Evolutionary conservation across 352 stramenopile species (phyloP), one percentile per base, ranked within the genome.

Genomic region (Phytophthora kernoviae): DNA sequence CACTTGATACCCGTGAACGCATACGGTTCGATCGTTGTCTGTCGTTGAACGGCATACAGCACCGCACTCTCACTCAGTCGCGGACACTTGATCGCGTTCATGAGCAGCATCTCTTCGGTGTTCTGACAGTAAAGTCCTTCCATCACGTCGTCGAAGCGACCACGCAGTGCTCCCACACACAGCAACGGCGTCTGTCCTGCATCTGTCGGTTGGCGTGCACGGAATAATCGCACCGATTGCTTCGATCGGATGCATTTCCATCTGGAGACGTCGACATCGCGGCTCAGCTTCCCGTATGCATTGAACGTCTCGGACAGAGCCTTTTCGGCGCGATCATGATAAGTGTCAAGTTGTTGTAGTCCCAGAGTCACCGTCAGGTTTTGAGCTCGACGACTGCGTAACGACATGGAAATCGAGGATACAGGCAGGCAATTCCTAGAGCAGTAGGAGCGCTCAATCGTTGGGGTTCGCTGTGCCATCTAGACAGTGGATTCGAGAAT

Each of bases 1-100:
- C 70, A 77, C 54, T 82, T 82, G 61, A 85, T 60, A 10, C 73
- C 75, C 2, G 73, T 66, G 55, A 82, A 85, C 12, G 30, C 54
- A 56, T 70, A 77, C 0, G 72, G 72, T 20, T 78, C 67, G 36
- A 55, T 62, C 10, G 51, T 1, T 12, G 69, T 70, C 17, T 70
- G 60, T 11, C 58, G 58, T 36, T 77, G 59, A 9, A 69, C 62
- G 5, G 57, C 55, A 24, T 79, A 69, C 1, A 85, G 70, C 34
- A 85, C 68, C 3, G 62, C 60, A n/a, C 73, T 75, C 11, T 75
- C 70, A 15, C 58, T 26, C 17, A 77, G 39, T 32, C 64, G 58
- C 10, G 72, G 61, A 37, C 65, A 77, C 11, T 63, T 74, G 52
- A 85, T 59, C 36, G 70, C 59, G 30, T 73, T 69, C 46, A 66